Base-by-base conservation (phyloP, 2,329 filamentous ascomycete genomes). In the Trichophyton simii region DNA sequence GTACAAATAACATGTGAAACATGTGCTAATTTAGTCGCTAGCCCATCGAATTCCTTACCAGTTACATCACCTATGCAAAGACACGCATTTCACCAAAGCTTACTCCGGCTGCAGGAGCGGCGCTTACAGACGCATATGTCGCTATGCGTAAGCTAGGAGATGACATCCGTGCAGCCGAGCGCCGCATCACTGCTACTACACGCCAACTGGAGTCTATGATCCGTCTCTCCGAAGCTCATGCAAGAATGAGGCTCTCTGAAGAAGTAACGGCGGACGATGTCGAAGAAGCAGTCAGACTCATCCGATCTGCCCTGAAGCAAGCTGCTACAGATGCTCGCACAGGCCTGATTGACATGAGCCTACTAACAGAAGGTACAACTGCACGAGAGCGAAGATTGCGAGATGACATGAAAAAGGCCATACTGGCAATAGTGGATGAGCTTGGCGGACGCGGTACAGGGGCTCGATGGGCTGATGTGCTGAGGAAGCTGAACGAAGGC, bases 121-220 rank as follows among this genome's bases (percentile, higher is more conserved):
- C 91, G 58, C 85, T 99, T 2, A 87, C 95, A 1, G 83, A 88
- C 48, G 84, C 90, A 34, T 99, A 99, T 71, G 88, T 97, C 54
- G 88, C 87, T 63, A 96, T 99, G 90, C 91, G 94, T 66, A 89
- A 91, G 70, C 85, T 99, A 0, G 94, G 94, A 55, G 87, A 91
- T 67, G 88, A 91, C 68, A 87, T 92, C 41, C 89, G 92, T 57
- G 83, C 91, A 1, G 84, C 89, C 2, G 95, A 99, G 75, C 92
- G 95, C 74, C 89, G 94, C 67, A 99, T 99, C 77, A 99, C 94
- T 0, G 94, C 94, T 46, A 99, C 94, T 2, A 99, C 95, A 0
- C 85, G 94, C 71, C 94, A 99, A 76, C 82, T 99, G 4, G 95
- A 99, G 77, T 94, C 88, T 54, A 99, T 99, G 95, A 97, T 99